phyloP scores from a whole-genome alignment of 78 protist genomes.

The Anaeramoeba flamelloides region DNA sequence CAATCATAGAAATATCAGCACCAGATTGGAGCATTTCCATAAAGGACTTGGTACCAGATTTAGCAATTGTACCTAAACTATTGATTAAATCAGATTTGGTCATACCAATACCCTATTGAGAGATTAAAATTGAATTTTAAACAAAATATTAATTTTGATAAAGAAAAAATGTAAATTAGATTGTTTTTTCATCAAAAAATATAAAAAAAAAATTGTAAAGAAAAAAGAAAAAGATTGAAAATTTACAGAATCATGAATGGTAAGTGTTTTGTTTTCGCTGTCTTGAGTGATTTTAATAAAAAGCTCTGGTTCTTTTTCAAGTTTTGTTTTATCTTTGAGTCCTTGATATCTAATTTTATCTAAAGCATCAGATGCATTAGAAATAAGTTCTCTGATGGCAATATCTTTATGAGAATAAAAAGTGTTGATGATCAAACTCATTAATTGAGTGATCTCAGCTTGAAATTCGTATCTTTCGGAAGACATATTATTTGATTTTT shows the following conservation, averaged over 20 bases:
- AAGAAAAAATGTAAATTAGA: too few species aligned
- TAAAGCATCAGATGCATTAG: too few species aligned
- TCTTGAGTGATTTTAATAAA: slow-evolving; percentile 79
- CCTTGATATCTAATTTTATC: slow-evolving; percentile 79
- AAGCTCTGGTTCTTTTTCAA: slow-evolving; percentile 70
- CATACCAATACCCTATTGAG: slow-evolving; percentile 99
- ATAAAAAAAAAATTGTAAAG: too few species aligned
- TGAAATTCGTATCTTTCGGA: slow-evolving; percentile 54
- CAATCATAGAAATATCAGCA: slow-evolving; percentile 92
- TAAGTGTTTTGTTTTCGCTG: slow-evolving; percentile 65
- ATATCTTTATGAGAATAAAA: slow-evolving; percentile 84
- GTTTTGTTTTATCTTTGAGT: slow-evolving; percentile 70
- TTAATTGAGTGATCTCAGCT: slow-evolving; percentile 78
- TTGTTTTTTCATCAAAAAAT: too few species aligned
- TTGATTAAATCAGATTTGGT: slow-evolving; percentile 93
- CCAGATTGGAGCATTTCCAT: slow-evolving; percentile 94
- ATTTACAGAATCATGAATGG: slow-evolving; percentile 81
- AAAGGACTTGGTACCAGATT: slow-evolving; percentile 92
- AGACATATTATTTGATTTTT: too few species aligned
- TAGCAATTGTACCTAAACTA: slow-evolving; percentile 98
- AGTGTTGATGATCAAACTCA: slow-evolving; percentile 74
- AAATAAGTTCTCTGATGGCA: slow-evolving; percentile 72
- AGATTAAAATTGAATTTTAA: too few species aligned
- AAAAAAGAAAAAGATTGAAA: too few species aligned
- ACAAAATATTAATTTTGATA: too few species aligned